A percentile compares a stretch with the other conserved stretches of the same genome.
phyloP scores from a whole-genome alignment of 306 rosid genomes.

The Psophocarpus tetragonolobus region DNA sequence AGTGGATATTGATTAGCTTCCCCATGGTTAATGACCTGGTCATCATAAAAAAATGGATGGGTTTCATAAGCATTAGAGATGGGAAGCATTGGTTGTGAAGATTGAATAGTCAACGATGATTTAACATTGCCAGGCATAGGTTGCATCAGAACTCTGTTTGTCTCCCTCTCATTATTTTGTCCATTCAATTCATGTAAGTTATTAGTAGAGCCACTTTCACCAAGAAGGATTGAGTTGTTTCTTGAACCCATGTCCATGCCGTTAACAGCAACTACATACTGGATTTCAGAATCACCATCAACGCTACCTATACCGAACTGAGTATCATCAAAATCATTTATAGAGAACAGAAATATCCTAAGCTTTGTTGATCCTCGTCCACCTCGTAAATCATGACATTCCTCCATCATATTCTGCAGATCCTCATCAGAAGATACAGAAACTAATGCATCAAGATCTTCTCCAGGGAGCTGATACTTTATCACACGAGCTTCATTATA shows the following conservation, averaged over 20 bases:
- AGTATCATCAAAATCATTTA: slow-evolving; percentile 69
- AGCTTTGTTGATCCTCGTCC: slow-evolving; percentile 63
- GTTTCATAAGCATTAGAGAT: slow-evolving; percentile 55
- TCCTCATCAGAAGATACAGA: slow-evolving; percentile 89
- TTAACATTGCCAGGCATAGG: slow-evolving; percentile 46
- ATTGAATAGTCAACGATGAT: slow-evolving; percentile 45
- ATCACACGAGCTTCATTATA: slow-evolving; percentile 55
- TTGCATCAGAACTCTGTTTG: slow-evolving; percentile 35
- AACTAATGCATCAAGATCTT: slow-evolving; percentile 93
- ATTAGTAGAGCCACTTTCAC: slow-evolving; percentile 51
- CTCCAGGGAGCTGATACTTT: slow-evolving; percentile 94
- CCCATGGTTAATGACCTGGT: slow-evolving; percentile 44
- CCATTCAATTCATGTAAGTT: slow-evolving; percentile 63
- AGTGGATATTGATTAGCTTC: slow-evolving; percentile 57
- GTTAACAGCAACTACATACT: slow-evolving; percentile 82
- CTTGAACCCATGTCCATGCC: slow-evolving; percentile 71
- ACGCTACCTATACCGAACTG: slow-evolving; percentile 56
- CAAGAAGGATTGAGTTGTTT: slow-evolving; percentile 55
- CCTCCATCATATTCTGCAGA: slow-evolving; percentile 90
- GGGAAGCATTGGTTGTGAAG: slow-evolving; percentile 52
- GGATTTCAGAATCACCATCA: slow-evolving; percentile 74
- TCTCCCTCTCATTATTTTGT: slow-evolving; percentile 56
- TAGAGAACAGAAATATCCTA: slow-evolving; percentile 74
- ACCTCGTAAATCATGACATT: slow-evolving; percentile 56
- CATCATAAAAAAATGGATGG: slow-evolving; percentile 46